phyloP scores from a whole-genome alignment of 108 stramenopile species.

The Chaetoceros muelleri region DNA sequence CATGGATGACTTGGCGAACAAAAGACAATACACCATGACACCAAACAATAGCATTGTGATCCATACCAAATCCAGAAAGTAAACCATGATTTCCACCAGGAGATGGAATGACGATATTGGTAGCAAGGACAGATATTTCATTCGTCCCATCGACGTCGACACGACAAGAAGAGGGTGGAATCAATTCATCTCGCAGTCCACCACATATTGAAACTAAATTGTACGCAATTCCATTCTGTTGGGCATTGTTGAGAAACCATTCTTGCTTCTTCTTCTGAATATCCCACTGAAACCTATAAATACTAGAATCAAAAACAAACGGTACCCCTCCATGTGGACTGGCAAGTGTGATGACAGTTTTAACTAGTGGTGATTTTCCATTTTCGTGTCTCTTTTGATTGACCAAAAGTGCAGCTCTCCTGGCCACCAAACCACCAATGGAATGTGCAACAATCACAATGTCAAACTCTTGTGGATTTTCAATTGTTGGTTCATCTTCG shows the following conservation, averaged over 20 bases:
- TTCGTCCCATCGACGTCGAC: constrained; percentile 4
- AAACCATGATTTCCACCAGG: not conserved
- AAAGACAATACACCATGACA: constrained; percentile 47
- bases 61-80: constrained; percentile 44
- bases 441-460: constrained; percentile 66
- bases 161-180: constrained; percentile 41
- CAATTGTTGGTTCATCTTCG: too few relatives aligned
- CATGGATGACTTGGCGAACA: constrained; percentile 46
- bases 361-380: constrained; percentile 19
- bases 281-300: constrained; percentile 21
- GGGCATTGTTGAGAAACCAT: constrained; percentile 4
- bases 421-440: constrained; percentile 60
- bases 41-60: constrained; percentile 79
- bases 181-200: constrained; percentile 75
- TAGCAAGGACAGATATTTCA: not conserved
- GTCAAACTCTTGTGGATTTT: constrained; percentile 5
- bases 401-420: constrained; percentile 7
- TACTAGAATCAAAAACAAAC: constrained; percentile 49
- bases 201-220: constrained; percentile 50
- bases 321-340: constrained; percentile 46
- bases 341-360: constrained; percentile 49
- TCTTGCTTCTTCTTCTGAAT: constrained; percentile 11
- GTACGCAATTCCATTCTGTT: not conserved
- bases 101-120: constrained; percentile 1
- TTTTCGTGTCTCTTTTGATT: constrained; percentile 15